Evolutionary conservation across 2,329 filamentous ascomycete species (phyloP), one percentile per base, ranked within the genome.

Genomic region (Nakataea oryzae): DNA sequence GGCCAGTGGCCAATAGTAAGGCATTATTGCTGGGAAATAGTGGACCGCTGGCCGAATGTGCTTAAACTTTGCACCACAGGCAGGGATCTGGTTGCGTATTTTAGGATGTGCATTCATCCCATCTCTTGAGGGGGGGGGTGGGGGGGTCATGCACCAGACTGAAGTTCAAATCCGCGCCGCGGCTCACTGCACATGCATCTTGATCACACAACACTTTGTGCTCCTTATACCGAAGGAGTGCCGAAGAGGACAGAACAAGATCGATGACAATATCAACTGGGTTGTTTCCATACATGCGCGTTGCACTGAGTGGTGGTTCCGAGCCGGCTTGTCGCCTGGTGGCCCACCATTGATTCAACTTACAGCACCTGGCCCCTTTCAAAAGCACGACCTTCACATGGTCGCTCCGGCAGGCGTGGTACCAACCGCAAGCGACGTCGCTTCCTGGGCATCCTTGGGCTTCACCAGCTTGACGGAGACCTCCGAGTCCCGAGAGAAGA

Each of bases 401-500:
- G 71, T 73, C 3, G 72, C 69, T 5, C 72, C 72, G 1, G 69
- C 70, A 9, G 70, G 69, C 61, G 69, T 62, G 3, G 65, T 64
- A 56, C 70, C 71, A 28, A 69, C 63, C 3, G 70, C 67, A 63
- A 73, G 57, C 27, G 63, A 68, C 3, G 71, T 65, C 1, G 65
- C 68, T 62, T 72, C 71, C 62, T 74, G 70, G 0, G 64, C 67
- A 54, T 64, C 67, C 56, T 70, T 70, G 29, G 71, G 70, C 63
- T 74, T 70, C 11, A 71, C 73, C 9, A 77, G 66, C 8, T 67
- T 67, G 30, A 77, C 72, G 32, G 70, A 70, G 41, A 76, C 69
- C 7, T 69, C 68, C 1, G 70, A 62, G 30, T 76, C 74, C 60
- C 69, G 69, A 11, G 75, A 70, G 62, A 77, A 77, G 12, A 76